Base-by-base conservation (phyloP, 2,329 filamentous ascomycete genomes). In the Neofusicoccum kwambonambiense region DNA sequence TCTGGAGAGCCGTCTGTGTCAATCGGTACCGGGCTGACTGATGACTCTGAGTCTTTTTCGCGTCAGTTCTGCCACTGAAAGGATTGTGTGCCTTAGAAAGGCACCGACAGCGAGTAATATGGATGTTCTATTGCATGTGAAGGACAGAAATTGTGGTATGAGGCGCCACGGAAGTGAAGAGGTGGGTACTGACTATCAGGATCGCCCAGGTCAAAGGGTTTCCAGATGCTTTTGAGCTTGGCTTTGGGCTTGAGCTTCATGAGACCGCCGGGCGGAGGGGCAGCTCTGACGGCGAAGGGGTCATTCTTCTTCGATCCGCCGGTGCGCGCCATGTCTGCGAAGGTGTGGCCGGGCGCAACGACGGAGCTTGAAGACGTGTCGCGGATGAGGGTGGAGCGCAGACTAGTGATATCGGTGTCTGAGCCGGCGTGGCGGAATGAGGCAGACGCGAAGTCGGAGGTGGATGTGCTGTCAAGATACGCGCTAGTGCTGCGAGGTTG, bases 251-350 rank as follows among this genome's bases (percentile, higher is more conserved):
- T 69, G 13, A 71, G 54, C 35, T 68, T 69, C 57, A 75, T 65
- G 15, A 74, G 65, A 12, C 70, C 66, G 13, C 68, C 61, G 11
- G 72, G 66, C 11, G 68, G 34, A 34, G n/a, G 19, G 13, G 34
- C n/a, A 13, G 56, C 11, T 12, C 62, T 51, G 17, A 50, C 41
- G 4, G 51, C 66, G 11, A 66, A 39, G 9, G 51, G 52, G 17
- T 71, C 69, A 17, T 64, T 49, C 13, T 62, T 64, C 63, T 68
- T 63, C 39, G 62, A 68, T 13, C 44, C 62, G 12, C 56, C 70
- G 66, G 65, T 57, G 45, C 72, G 70, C 3, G 72, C 70, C 74
- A 77, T 76, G 27, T 74, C 70, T 41, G 71, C 73, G 41, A 75
- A 74, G 3, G 70, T 72, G 7, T 66, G 68, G 11, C 64, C 63